Percentiles rank a stretch among this genome's conserved stretches.
phyloP scores from a whole-genome alignment of 306 rosid species.

The Lotus japonicus region DNA sequence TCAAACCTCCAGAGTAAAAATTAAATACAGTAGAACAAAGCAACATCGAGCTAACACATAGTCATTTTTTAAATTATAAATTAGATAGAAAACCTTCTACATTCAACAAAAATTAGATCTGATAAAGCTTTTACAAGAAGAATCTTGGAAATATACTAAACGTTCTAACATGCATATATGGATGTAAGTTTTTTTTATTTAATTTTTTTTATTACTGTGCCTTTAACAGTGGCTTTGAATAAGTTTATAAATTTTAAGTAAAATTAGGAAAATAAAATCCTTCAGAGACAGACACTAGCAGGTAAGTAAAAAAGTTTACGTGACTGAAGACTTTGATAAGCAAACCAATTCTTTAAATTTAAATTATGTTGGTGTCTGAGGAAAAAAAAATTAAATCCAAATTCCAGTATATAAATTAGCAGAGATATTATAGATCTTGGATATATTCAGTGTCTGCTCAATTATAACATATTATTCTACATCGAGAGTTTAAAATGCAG shows the following conservation, averaged over 20 bases:
- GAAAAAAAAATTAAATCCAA: background rate
- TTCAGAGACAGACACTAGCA: background rate
- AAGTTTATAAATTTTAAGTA: background rate
- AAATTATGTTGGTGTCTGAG: background rate
- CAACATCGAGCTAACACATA: slow-evolving; percentile 2
- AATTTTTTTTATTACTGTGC: background rate
- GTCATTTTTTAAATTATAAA: background rate
- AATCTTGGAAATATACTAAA: background rate
- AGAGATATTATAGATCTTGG: background rate
- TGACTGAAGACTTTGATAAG: background rate
- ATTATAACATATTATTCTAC: background rate
- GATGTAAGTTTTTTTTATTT: background rate
- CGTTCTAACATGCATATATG: background rate
- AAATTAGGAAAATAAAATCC: background rate
- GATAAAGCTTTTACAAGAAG: background rate
- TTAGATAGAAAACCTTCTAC: too few species aligned
- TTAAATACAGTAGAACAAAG: slow-evolving; percentile 2
- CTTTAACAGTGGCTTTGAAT: background rate
- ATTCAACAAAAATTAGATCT: background rate
- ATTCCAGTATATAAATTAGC: background rate
- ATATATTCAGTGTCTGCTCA: background rate
- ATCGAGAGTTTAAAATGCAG: background rate
- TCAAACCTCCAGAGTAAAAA: background rate
- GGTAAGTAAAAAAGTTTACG: background rate
- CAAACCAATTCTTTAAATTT: background rate